These are phyloP conservation scores for Tetrahymena thermophila DNA, from an alignment of 73 alveolate species.

Conservation along the genomic window DNA sequence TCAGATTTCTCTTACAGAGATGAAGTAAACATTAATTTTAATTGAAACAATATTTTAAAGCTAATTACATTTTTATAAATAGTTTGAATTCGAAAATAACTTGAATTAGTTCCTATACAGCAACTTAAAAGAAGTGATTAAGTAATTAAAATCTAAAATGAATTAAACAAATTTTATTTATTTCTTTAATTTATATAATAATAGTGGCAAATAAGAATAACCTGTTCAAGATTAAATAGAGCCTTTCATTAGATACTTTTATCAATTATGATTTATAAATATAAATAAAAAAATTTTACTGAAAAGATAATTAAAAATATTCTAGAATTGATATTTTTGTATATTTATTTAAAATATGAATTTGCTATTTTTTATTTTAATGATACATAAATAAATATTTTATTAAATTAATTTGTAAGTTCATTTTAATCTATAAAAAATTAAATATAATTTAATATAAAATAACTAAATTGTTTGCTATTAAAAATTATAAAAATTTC, in stretches of 20 bases:
- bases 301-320: too few species aligned
- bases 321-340: too few species aligned
- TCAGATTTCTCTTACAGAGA: background rate
- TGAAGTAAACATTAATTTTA: background rate
- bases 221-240: background rate
- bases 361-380: too few species aligned
- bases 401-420: too few species aligned
- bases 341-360: too few species aligned
- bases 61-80: background rate
- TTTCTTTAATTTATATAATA: background rate
- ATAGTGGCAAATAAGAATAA: background rate
- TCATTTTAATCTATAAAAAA: too few species aligned
- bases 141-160: background rate
- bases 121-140: background rate
- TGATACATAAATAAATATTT: too few species aligned
- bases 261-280: background rate
- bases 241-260: background rate
- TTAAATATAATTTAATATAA: too few species aligned
- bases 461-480: background rate
- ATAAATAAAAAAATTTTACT: background rate
- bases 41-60: background rate
- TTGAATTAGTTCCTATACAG: background rate
- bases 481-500: too few species aligned
- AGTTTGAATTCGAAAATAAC: background rate
- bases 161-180: background rate